Base-by-base conservation (phyloP, 2,329 filamentous ascomycete genomes). In the Diaporthe sp. region DNA sequence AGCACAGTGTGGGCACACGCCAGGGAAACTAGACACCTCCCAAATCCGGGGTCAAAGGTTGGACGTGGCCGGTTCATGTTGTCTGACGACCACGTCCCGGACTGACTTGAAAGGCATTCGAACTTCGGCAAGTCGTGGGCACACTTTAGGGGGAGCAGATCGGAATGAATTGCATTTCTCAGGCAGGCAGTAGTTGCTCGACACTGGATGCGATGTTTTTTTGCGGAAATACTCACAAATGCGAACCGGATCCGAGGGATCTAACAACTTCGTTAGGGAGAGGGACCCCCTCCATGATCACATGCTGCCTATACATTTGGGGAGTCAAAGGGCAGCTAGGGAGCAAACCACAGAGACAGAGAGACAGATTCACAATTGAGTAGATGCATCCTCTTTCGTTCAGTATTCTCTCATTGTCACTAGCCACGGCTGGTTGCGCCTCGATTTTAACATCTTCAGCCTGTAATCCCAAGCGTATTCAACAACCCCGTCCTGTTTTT, bases 351-450 rank as follows among this genome's bases (percentile, higher is more conserved):
- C 55, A 57, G 31, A 31, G 31, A 31, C 31, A 57, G 13, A 10
- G 15, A 25, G 39, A 51, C 19, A n/a, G 17, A 1, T 31, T 53
- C 55, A 71, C 55, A 5, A 25, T 10, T 9, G 6, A n/a, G 25
- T 8, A 17, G 10, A 12, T 39, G 10, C 25, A 22, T 2, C 19
- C 13, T 46, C 31, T 49, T 25, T 69, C 61, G 34, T 71, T 71
- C 42, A 25, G 17, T 59, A 31, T 68, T 61, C 51, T 72, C 74
- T 69, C 37, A 55, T 69, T 76, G 37, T 8, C 15, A 61, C 46
- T 61, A 37, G 51, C 49, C 51, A 68, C n/a, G 25, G 73, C 28
- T 46, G 44, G n/a, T n/a, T 58, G n/a, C 10, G 46, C 49, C 28
- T 70, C 49, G 34, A 57, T 61, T n/a, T 28, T n/a, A 31, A 59